Conservation (phyloP, 2,329 filamentous ascomycete genomes). For the Trichoderma sp. region DNA sequence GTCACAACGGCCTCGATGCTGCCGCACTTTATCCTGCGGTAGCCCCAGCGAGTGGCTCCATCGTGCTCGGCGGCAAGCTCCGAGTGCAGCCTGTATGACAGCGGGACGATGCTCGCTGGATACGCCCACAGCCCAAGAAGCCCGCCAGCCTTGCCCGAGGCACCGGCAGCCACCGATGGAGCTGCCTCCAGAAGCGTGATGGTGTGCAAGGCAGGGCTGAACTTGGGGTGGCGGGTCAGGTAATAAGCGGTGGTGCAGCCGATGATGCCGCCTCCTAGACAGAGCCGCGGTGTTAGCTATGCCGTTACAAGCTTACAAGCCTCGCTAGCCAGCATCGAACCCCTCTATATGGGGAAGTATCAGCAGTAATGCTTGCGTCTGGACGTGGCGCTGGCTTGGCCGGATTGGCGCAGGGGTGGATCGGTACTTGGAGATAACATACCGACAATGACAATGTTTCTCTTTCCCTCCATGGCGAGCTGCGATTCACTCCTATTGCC, state of each 20-base stretch:
- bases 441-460: slow-evolving; percentile 58
- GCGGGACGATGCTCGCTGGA: slow-evolving; percentile 77
- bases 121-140: slow-evolving; percentile 92
- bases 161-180: slow-evolving; percentile 80
- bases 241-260: slow-evolving; percentile 91
- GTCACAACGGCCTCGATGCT: slow-evolving; percentile 51
- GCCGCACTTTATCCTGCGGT: slow-evolving; percentile 77
- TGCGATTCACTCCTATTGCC: background rate
- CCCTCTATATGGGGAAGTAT: background rate
- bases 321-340: background rate
- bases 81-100: slow-evolving; percentile 82
- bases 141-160: slow-evolving; percentile 93
- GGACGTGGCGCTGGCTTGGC: background rate
- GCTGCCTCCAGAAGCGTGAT: slow-evolving; percentile 88
- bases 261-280: slow-evolving; percentile 84
- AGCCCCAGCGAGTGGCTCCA: slow-evolving; percentile 82
- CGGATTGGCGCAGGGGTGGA: too few relatives aligned
- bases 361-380: too few relatives aligned
- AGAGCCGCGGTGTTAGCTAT: slow-evolving; percentile 16
- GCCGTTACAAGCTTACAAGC: background rate
- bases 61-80: slow-evolving; percentile 83
- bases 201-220: slow-evolving; percentile 72
- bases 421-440: slow-evolving; percentile 33
- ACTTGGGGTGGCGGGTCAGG: slow-evolving; percentile 82
- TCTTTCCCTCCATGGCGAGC: slow-evolving; percentile 42